Evolutionary conservation across 2,329 filamentous ascomycete genomes (phyloP).

Genomic region (Fusarium zealandicum): DNA sequence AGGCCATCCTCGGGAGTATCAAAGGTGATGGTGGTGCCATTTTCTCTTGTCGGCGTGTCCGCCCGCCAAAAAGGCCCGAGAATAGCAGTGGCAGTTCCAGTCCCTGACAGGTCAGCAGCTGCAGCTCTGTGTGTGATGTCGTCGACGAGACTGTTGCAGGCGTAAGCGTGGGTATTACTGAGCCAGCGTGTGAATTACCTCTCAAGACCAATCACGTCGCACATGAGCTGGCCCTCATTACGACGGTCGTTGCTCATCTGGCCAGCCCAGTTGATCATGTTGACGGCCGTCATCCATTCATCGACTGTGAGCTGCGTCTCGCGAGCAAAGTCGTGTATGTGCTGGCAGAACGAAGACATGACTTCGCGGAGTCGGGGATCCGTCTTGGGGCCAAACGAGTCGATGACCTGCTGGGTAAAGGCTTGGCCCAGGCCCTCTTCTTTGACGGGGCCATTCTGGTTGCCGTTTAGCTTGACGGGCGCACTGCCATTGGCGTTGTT

Average conservation of each 20-base stretch:
- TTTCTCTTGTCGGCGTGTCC: slow-evolving; percentile 73
- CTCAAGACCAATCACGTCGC: slow-evolving; percentile 77
- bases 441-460: slow-evolving; percentile 36
- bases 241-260: slow-evolving; percentile 72
- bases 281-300: slow-evolving; percentile 78
- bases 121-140: slow-evolving; percentile 76
- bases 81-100: slow-evolving; percentile 77
- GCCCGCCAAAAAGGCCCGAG: slow-evolving; percentile 85
- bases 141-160: slow-evolving; percentile 66
- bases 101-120: slow-evolving; percentile 48
- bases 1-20: slow-evolving; percentile 58
- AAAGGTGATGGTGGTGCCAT: slow-evolving; percentile 71
- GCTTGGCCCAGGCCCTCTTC: slow-evolving; percentile 47
- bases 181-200: slow-evolving; percentile 50
- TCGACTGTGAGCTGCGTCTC: slow-evolving; percentile 81
- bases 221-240: slow-evolving; percentile 77
- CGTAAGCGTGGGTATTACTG: not conserved
- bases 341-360: slow-evolving; percentile 71
- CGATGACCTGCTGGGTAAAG: slow-evolving; percentile 78
- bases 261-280: slow-evolving; percentile 65
- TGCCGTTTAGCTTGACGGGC: slow-evolving; percentile 58
- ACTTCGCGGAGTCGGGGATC: slow-evolving; percentile 72
- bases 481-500: slow-evolving; percentile 19
- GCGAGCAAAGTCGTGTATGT: slow-evolving; percentile 82
- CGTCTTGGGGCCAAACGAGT: slow-evolving; percentile 76